A percentile compares a stretch with the other conserved stretches of the same genome.
These are phyloP conservation scores for Helminthosporium solani DNA, from an alignment of 2,329 filamentous ascomycete genomes.

Conservation along the genomic window DNA sequence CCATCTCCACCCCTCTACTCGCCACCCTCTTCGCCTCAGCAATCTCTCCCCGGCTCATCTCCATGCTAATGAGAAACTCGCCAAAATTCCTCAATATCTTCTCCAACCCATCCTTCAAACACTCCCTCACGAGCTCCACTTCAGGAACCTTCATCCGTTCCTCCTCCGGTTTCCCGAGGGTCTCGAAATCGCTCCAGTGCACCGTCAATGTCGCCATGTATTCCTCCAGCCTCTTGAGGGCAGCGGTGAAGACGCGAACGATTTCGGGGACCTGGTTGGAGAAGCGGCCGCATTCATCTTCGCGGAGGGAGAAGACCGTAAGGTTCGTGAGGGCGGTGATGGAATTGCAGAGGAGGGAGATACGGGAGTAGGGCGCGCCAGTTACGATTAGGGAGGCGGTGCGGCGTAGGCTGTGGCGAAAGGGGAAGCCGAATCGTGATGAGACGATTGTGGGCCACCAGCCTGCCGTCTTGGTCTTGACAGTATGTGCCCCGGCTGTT, in stretches of 20 bases:
- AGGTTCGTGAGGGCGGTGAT: conserved; percentile 69
- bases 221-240: conserved; percentile 67
- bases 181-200: conserved; percentile 78
- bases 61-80: conserved; percentile 69
- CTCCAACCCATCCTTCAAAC: conserved; percentile 64
- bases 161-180: conserved; percentile 48
- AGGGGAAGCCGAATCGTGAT: conserved; percentile 62
- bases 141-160: conserved; percentile 54
- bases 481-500: conserved; percentile 19
- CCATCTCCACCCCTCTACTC: conserved; percentile 25
- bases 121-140: conserved; percentile 68
- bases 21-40: conserved; percentile 54
- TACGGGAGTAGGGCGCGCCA: conserved; percentile 70
- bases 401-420: conserved; percentile 68
- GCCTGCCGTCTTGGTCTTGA: conserved; percentile 22
- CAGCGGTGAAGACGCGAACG: conserved; percentile 69
- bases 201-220: conserved; percentile 62
- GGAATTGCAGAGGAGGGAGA: conserved; percentile 49
- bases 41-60: conserved; percentile 70
- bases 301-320: conserved; percentile 69
- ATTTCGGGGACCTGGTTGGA: conserved; percentile 75
- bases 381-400: conserved; percentile 68
- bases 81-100: conserved; percentile 71
- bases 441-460: conserved; percentile 31
- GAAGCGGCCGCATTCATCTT: conserved; percentile 86